Evolutionary conservation across 441 rosid species (phyloP), one percentile per base, ranked within the genome.

Genomic region (Croton setiger): DNA sequence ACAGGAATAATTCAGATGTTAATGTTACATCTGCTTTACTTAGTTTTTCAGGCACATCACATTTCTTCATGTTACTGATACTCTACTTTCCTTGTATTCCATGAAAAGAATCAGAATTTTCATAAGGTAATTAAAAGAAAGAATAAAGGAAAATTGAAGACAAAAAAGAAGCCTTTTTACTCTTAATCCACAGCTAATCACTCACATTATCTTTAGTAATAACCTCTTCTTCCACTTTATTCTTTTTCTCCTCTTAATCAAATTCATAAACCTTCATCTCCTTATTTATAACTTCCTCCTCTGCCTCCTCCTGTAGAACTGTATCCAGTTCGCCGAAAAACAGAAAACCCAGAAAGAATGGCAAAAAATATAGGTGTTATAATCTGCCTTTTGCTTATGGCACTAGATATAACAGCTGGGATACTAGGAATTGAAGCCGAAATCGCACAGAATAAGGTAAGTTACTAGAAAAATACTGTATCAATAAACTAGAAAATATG

Each of bases 361-460:
- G 70, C 83, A 2, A 85, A 74, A 66, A 83, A 83, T 58, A 5
- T 48, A 0, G 89, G 92, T 6, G 52, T 87, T 68, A 31, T 90
- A 74, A 49, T 90, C 41, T 88, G 97, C 63, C 63, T 90, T 61
- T 57, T 94, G 74, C 86, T 90, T 64, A 71, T 92, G 80, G 87
- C 82, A 15, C 37, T 94, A 86, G 99, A 94, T 72, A 74, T 90
- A 73, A 73, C 80, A 0, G 99, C 96, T 35, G 99, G 99, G 17
- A 73, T 92, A 17, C 91, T 94, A 0, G 93, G 97, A 60, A 88
- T 94, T 69, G 86, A 92, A 80, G 99, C 98, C 27, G 59, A 55
- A 55, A 55, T 55, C 23, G 59, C 59, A 35, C 59, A 55, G 59
- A 55, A 55, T 7, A 55, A 55, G 13, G 59, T 55, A 55, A 55